Conservation (phyloP, 2,329 filamentous ascomycete genomes). For the Botrytis squamosa region DNA sequence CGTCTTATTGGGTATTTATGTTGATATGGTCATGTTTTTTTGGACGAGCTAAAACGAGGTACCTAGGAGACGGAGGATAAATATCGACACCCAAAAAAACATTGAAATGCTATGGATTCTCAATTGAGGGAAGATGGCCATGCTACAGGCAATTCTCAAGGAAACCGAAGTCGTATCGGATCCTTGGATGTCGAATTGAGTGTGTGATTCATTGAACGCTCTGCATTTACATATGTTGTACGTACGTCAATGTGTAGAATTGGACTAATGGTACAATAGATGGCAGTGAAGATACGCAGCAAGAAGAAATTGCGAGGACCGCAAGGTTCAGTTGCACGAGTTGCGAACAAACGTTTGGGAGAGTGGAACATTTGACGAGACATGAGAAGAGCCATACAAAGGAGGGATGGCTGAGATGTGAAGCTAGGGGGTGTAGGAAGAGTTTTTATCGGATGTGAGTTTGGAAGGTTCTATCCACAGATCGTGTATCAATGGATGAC, state of each 20-base stretch:
- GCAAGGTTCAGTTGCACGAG: slow-evolving; percentile 1
- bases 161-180: not conserved
- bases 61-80: not conserved
- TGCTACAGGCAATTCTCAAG: not conserved
- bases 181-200: not conserved
- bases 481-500: not conserved
- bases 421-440: not conserved
- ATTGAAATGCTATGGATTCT: not conserved
- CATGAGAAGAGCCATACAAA: not conserved
- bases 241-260: not conserved
- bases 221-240: not conserved
- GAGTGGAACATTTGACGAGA: slow-evolving; percentile 13
- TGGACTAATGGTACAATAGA: not conserved
- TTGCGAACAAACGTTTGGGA: slow-evolving; percentile 2
- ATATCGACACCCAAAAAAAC: not conserved
- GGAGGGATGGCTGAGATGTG: slow-evolving; percentile 7
- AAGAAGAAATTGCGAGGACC: not conserved
- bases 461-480: not conserved
- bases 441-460: slow-evolving; percentile 14
- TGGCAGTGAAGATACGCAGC: not conserved
- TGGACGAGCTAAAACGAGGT: not conserved
- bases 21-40: not conserved
- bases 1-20: not conserved
- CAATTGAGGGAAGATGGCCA: not conserved
- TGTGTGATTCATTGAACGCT: not conserved